Evolutionary conservation across 169 alveolate species (phyloP), one percentile per base, ranked within the genome.

Genomic region (Cystoisospora suis): DNA sequence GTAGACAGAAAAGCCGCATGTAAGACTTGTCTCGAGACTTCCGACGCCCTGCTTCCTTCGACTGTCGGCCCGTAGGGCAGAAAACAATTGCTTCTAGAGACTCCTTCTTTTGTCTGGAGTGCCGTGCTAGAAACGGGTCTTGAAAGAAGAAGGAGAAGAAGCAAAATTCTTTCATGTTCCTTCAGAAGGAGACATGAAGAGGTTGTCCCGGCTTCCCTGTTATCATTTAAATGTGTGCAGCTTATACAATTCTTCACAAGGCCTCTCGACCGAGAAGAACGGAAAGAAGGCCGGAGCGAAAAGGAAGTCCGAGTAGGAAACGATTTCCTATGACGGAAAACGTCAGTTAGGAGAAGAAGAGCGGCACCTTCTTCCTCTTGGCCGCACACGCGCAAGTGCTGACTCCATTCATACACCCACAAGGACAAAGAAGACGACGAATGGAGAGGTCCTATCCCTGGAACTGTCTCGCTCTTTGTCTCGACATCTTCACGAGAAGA

Each of bases 1-100:
- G 77, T 65, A 65, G 6, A 44, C 34, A 65, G 45, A 17, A 36
- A 36, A 0, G 77, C 77, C 45, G 15, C 77, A 23, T 23, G 6
- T 20, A 65, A n/a, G 77, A 65, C 77, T 1, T 65, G 77, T n/a
- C 77, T 65, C 45, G 77, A 65, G 77, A 65, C 12, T 20, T 65
- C 77, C 4, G 77, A 65, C 36, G 77, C 77, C 5, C 77, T 36
- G 44, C 36, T 7, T 36, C 38, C 44, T 7, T 65, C 77, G 38
- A 9, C 40, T 4, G 4, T 4, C 75, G 3, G 6, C 75, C 4
- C 75, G 75, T 17, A n/a, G n/a, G n/a, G n/a, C n/a, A n/a, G n/a
- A n/a, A n/a, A n/a, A n/a, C n/a, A n/a, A n/a, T n/a, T n/a, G 75
- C 34, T 65, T n/a, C 38, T 15, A 36, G 77, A 7, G 12, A 6